Conservation (phyloP, 2,329 filamentous ascomycete species). For the Exutisphaerella laricina region DNA sequence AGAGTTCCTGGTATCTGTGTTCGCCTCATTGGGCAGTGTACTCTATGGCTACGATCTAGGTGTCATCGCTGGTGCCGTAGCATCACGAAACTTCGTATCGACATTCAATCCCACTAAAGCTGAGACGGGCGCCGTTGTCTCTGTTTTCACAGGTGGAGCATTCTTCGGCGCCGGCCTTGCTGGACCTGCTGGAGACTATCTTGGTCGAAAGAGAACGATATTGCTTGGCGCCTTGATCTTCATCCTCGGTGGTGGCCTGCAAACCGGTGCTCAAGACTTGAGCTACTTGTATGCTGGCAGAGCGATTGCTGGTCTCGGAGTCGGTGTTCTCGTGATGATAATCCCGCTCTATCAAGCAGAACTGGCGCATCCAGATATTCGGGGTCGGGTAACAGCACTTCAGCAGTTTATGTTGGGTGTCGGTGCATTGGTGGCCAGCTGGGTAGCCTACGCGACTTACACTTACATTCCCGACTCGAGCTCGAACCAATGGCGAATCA, state of each 20-base stretch:
- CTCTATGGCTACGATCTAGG: conserved; percentile 55
- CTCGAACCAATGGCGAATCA: conserved; percentile 55
- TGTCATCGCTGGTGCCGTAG: conserved; percentile 55
- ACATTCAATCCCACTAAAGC: conserved; percentile 38
- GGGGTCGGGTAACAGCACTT: conserved; percentile 66
- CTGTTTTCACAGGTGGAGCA: conserved; percentile 70
- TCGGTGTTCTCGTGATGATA: conserved; percentile 59
- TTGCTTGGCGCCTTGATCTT: conserved; percentile 66
- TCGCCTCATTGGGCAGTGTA: conserved; percentile 54
- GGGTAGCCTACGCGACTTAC: conserved; percentile 63
- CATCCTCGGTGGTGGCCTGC: conserved; percentile 64
- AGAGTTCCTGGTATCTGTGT: conserved; percentile 54
- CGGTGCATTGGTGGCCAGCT: conserved; percentile 64
- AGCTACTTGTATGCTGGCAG: conserved; percentile 65
- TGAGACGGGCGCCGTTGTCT: conserved; percentile 61
- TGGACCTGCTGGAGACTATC: conserved; percentile 56
- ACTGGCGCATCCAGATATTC: conserved; percentile 69
- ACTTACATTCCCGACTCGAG: conserved; percentile 45
- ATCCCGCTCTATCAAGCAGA: conserved; percentile 73
- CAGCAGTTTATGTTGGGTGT: conserved; percentile 82
- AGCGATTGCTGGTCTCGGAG: conserved; percentile 37
- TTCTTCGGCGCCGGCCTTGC: conserved; percentile 64
- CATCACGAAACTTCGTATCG: conserved; percentile 38
- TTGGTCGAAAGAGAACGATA: conserved; percentile 69
- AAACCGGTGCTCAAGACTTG: conserved; percentile 59